phyloP scores from a whole-genome alignment of 805 yeast species.

The Cyberlindnera mississippiensis region DNA sequence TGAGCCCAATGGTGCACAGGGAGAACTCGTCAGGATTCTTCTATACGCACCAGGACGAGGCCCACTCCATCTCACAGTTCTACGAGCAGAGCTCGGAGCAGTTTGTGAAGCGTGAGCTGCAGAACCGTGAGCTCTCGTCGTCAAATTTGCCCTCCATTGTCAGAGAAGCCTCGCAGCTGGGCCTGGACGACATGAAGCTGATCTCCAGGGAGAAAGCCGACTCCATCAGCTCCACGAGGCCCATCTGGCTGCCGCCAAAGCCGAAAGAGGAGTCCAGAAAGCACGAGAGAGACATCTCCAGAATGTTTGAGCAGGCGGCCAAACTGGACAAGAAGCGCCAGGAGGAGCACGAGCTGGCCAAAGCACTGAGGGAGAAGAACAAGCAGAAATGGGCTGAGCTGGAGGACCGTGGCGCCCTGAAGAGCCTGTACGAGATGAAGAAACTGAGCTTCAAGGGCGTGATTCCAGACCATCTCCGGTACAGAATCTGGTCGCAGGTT shows the following conservation, averaged over 20 bases:
- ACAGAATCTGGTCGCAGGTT: constrained; percentile 19
- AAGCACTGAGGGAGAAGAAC: constrained; percentile 14
- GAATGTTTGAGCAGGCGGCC: constrained; percentile 30
- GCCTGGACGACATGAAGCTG: constrained; percentile 55
- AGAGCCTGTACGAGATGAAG: constrained; percentile 17
- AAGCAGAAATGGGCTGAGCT: constrained; percentile 23
- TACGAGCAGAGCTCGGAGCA: constrained; percentile 20
- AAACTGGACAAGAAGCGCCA: constrained; percentile 17
- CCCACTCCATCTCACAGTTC: constrained; percentile 23
- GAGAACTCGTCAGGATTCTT: constrained; percentile 1
- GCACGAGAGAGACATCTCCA: constrained; percentile 52
- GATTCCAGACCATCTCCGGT: constrained; percentile 24
- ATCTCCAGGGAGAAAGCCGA: constrained; percentile 39
- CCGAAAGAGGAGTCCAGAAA: constrained; percentile 45
- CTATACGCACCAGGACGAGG: constrained; percentile 22
- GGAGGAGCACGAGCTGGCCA: constrained; percentile 2
- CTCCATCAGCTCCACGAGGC: constrained; percentile 51
- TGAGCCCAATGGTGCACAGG: constrained; percentile 3
- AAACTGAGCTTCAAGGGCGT: constrained; percentile 22
- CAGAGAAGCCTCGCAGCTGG: constrained; percentile 34
- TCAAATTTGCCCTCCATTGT: constrained; percentile 34
- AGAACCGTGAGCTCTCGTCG: constrained; percentile 16
- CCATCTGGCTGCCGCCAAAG: constrained; percentile 69
- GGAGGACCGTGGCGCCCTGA: constrained; percentile 11
- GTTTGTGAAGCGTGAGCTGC: constrained; percentile 17